Conservation (phyloP, 2,329 filamentous ascomycete genomes). For the Emergomyces pasteurianus region DNA sequence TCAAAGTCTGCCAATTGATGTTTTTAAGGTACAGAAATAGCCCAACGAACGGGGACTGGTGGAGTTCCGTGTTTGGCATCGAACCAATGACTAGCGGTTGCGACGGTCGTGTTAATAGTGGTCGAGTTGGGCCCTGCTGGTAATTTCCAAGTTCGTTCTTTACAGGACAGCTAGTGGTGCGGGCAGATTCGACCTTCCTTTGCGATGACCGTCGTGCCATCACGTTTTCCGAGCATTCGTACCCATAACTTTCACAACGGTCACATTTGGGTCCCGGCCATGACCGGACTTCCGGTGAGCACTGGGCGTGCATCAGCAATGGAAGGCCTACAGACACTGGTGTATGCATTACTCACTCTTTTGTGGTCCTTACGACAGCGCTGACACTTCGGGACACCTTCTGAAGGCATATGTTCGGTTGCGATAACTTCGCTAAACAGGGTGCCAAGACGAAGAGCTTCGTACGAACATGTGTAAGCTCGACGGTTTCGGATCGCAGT, state of each 20-base stretch:
- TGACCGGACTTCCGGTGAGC: constrained; percentile 11
- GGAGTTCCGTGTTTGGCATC: constrained; percentile 2
- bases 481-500: neutral
- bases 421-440: neutral
- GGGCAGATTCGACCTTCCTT: constrained; percentile 9
- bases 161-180: constrained; percentile 3
- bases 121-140: constrained; percentile 4
- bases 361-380: constrained; percentile 13
- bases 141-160: constrained; percentile 7
- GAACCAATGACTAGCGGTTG: neutral
- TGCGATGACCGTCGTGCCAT: constrained; percentile 12
- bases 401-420: constrained; percentile 11
- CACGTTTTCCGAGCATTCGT: constrained; percentile 14
- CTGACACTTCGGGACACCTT: constrained; percentile 14
- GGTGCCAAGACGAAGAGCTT: neutral
- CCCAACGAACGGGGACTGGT: constrained; percentile 10
- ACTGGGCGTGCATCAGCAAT: constrained; percentile 8
- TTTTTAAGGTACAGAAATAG: constrained; percentile 12
- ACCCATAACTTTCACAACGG: constrained; percentile 13
- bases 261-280: constrained; percentile 14
- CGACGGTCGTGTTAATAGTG: constrained; percentile 5
- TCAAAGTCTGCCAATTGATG: constrained; percentile 11
- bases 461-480: neutral
- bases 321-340: neutral
- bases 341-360: constrained; percentile 7